phyloP scores from a whole-genome alignment of 768 basidiomycete genomes.

The Mycena latifolia region DNA sequence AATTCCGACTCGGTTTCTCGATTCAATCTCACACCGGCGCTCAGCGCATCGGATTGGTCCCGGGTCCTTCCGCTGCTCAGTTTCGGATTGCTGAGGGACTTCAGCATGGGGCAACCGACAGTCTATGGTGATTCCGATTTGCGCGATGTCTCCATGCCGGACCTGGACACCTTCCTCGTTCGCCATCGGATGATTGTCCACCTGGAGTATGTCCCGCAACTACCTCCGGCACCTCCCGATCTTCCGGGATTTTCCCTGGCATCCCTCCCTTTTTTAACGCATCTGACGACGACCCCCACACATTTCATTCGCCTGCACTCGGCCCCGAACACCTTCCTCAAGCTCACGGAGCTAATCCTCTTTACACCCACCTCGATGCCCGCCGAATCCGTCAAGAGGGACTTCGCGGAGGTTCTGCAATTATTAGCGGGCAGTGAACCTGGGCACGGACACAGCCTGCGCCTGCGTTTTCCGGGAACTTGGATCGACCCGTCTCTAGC shows the following conservation, averaged over 20 bases:
- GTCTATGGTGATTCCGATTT: conserved; percentile 3
- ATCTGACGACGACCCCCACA: conserved; percentile 23
- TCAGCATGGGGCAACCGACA: conserved; percentile 7
- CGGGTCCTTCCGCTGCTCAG: conserved; percentile 12
- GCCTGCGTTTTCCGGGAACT: conserved; percentile 3
- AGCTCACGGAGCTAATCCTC: conserved; percentile 9
- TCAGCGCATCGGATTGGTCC: conserved; percentile 8
- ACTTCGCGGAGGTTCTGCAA: conserved; percentile 1
- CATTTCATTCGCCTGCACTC: conserved; percentile 22
- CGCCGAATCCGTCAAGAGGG: background rate
- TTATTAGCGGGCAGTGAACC: background rate
- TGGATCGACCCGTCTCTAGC: background rate
- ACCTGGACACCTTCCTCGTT: conserved; percentile 22
- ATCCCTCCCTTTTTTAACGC: background rate
- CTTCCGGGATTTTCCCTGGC: background rate
- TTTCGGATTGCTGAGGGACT: background rate
- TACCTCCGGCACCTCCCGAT: background rate
- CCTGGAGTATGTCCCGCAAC: conserved; percentile 22
- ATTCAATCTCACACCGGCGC: background rate
- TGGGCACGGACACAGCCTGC: background rate
- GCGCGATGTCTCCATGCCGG: conserved; percentile 2
- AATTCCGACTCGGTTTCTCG: background rate
- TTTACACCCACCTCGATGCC: conserved; percentile 1
- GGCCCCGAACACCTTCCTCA: background rate
- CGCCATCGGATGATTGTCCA: conserved; percentile 13